Conservation (phyloP, 2,329 filamentous ascomycete genomes). For the Talaromyces sp. region DNA sequence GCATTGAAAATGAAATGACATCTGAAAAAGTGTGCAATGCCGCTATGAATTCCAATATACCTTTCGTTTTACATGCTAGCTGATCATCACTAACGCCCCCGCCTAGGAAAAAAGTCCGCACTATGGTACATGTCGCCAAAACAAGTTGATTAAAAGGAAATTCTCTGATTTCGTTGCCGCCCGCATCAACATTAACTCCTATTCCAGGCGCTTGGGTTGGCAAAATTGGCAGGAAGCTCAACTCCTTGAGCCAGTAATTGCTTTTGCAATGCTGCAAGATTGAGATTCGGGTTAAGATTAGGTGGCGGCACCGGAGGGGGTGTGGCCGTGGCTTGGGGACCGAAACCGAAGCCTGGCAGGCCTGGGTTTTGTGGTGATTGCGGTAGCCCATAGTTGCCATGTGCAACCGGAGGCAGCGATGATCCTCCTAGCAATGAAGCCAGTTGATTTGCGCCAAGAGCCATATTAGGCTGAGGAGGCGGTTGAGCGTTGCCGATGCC, state of each 20-base stretch:
- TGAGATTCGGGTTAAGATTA: conserved; percentile 33
- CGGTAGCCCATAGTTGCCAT: conserved; percentile 15
- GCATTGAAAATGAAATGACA: background rate
- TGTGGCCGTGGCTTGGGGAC: conserved; percentile 43
- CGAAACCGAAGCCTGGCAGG: conserved; percentile 33
- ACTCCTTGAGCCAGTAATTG: conserved; percentile 31
- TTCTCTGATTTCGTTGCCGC: conserved; percentile 6
- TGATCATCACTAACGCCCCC: background rate
- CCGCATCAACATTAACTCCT: conserved; percentile 23
- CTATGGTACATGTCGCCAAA: background rate
- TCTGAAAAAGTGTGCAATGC: background rate
- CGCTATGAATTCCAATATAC: background rate
- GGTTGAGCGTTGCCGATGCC: conserved; percentile 43
- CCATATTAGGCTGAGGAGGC: conserved; percentile 24
- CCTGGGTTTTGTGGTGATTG: conserved; percentile 24
- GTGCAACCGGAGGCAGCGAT: conserved; percentile 19
- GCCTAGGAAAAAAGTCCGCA: background rate
- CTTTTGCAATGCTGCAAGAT: conserved; percentile 32
- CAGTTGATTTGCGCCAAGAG: conserved; percentile 39
- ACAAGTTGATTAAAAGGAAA: background rate
- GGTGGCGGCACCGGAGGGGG: conserved; percentile 24
- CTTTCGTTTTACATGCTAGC: background rate
- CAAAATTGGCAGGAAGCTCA: conserved; percentile 28
- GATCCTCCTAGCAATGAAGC: conserved; percentile 45
- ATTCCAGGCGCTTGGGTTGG: conserved; percentile 35